Evolutionary conservation across 208 protist species (phyloP), one percentile per base, ranked within the genome.

Genomic region (Acanthamoeba sp.): DNA sequence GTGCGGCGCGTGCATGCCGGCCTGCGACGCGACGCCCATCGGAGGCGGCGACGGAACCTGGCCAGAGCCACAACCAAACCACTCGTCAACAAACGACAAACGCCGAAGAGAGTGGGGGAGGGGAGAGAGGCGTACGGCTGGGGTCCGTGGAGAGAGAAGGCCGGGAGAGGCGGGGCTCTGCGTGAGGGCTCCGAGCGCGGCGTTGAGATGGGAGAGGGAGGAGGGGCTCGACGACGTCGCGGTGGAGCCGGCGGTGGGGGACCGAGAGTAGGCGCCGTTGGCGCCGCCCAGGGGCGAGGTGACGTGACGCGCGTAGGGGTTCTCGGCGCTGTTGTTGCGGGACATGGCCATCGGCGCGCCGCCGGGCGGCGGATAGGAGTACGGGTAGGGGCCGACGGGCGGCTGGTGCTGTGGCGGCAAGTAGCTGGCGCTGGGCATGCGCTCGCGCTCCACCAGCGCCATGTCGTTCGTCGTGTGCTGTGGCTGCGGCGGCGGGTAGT

Each of bases 151-250:
- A 71, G 62, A n/a, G n/a, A n/a, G n/a, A n/a, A n/a, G n/a, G 48
- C 48, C 48, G 48, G 69, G n/a, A 12, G 24, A 52, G 27, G 14
- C 7, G 2, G 73, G 78, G 18, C 32, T 27, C 38, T 59, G 78
- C 22, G 78, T 32, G 7, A 87, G 29, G 9, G n/a, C 45, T 1
- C 78, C 78, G 24, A 87, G 78, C 24, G 45, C 78, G 10, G 78
- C 71, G 78, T 59, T 87, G 78, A 59, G 29, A 45, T 87, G 78
- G 10, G 78, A 87, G 5, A 87, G 78, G 1, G 78, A 34, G 59
- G 78, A 36, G 27, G 45, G 22, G 6, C 22, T 59, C 27, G 78
- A 71, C 3, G 62, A 36, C 5, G 62, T 22, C 2, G 59, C 7
- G 40, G 76, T 38, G 42, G 78, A n/a, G 9, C 22, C 42, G 69